Percentiles rank a stretch among this genome's conserved stretches.
Conservation (phyloP, 345 rosid species). For the rapeseed (Brassica napus) region Da-Ae NC_063440.1:18464001-18464500, state of each 20-base stretch:
- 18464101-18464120: neutral
- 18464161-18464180: conserved; percentile 82
- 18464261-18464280: conserved; percentile 50
- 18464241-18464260: conserved; percentile 63
- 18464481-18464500: conserved; percentile 89
- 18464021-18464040: conserved; percentile 67
- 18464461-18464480: conserved; percentile 84
- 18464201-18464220: conserved; percentile 89
- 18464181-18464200: conserved; percentile 96
- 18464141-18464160: conserved; percentile 62
- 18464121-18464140: neutral
- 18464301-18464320: conserved; percentile 87
- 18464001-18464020: conserved; percentile 47
- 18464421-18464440: conserved; percentile 76
- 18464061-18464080: conserved; percentile 65
- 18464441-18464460: conserved; percentile 84
- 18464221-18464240: conserved; percentile 78
- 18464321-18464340: conserved; percentile 21
- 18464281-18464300: conserved; percentile 79
- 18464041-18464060: conserved; percentile 83
- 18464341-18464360: conserved; percentile 1
- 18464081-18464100: neutral
- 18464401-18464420: conserved; percentile 89
- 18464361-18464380: neutral
- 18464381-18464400: conserved; percentile 15